Evolutionary conservation across 345 rosid genomes (phyloP).

Genomic region (Durio zibethinus): DNA sequence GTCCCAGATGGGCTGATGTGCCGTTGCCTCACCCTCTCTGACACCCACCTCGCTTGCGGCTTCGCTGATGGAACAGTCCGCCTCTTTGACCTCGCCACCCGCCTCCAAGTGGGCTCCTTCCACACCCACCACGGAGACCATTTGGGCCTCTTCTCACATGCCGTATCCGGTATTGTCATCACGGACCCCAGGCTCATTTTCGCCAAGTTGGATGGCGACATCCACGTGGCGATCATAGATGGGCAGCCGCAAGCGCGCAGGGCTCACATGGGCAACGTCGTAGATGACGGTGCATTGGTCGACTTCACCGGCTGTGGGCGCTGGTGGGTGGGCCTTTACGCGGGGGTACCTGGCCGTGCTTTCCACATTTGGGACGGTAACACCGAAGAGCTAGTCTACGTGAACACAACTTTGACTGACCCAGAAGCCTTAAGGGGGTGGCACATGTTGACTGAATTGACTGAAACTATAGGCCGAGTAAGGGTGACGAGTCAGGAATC

Average conservation of each 20-base stretch:
- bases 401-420: conserved; percentile 60
- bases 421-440: conserved; percentile 67
- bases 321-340: conserved; percentile 91
- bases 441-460: conserved; percentile 63
- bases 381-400: conserved; percentile 42
- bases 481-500: conserved; percentile 47
- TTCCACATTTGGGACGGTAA: conserved; percentile 69
- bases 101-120: conserved; percentile 52
- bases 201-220: conserved; percentile 71
- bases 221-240: conserved; percentile 55
- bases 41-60: conserved; percentile 66
- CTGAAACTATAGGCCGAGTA: conserved; percentile 60
- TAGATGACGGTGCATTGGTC: conserved; percentile 67
- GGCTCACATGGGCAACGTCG: conserved; percentile 53
- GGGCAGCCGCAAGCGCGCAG: conserved; percentile 36
- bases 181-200: conserved; percentile 42
- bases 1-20: conserved; percentile 56
- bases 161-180: conserved; percentile 70
- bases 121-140: conserved; percentile 55
- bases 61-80: conserved; percentile 87
- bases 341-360: conserved; percentile 71
- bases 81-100: conserved; percentile 55
- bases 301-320: conserved; percentile 73
- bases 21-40: conserved; percentile 80
- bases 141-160: conserved; percentile 66